Evolutionary conservation across 257 asterid genomes (phyloP).

Genomic region (Ballota nigra): DNA sequence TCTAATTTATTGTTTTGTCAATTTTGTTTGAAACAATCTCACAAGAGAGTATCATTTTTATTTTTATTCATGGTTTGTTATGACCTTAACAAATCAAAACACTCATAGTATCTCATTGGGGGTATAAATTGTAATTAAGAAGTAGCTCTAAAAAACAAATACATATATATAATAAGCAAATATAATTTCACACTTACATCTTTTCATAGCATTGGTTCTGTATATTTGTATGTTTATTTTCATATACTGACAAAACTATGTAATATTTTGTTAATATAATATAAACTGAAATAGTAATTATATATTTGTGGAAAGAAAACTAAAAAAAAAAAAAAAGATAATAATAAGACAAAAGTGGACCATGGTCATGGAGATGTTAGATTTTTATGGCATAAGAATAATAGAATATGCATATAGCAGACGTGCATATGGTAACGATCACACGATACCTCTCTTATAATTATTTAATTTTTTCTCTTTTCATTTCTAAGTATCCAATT

Average conservation of each 20-base stretch:
- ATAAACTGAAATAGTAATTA: not conserved
- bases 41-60: not conserved
- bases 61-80: not conserved
- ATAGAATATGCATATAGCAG: not conserved
- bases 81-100: not conserved
- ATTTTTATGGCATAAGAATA: slow-evolving; percentile 4
- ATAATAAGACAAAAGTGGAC: slow-evolving; percentile 19
- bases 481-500: not conserved
- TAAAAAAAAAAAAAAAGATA: no score
- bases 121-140: not conserved
- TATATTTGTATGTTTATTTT: not conserved
- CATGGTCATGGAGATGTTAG: slow-evolving; percentile 8
- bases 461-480: not conserved
- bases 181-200: not conserved
- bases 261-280: not conserved
- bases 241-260: not conserved
- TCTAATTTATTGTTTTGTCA: not conserved
- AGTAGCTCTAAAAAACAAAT: not conserved
- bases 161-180: not conserved
- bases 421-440: not conserved
- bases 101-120: no score
- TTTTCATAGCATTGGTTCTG: not conserved
- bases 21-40: no score
- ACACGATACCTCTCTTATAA: not conserved
- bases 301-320: not conserved